phyloP scores from a whole-genome alignment of 1,284 basidiomycete genomes.

The Ceratobasidium sp. region DNA sequence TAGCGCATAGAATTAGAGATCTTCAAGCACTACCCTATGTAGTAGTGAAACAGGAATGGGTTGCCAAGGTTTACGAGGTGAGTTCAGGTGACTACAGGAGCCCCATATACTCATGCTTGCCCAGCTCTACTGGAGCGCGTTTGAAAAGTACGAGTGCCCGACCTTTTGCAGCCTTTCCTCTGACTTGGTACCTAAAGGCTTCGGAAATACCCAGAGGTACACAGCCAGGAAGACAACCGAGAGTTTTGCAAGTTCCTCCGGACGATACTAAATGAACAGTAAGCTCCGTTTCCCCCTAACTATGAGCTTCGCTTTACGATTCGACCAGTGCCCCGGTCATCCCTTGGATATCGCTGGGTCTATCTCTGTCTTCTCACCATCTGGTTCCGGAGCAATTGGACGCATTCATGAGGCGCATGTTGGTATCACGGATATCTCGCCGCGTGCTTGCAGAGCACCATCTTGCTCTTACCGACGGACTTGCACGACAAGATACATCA shows the following conservation, averaged over 20 bases:
- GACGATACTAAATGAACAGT: slow-evolving; percentile 81
- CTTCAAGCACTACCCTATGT: slow-evolving; percentile 88
- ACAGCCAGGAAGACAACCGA: slow-evolving; percentile 78
- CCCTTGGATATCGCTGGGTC: slow-evolving; percentile 77
- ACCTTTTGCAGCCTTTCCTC: not conserved
- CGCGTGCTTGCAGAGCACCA: slow-evolving; percentile 92
- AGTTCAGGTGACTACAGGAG: slow-evolving; percentile 48
- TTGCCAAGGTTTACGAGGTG: slow-evolving; percentile 87
- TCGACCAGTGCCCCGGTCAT: slow-evolving; percentile 72
- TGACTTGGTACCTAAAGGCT: slow-evolving; percentile 61
- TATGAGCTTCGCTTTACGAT: slow-evolving; percentile 41
- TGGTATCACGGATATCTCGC: slow-evolving; percentile 88
- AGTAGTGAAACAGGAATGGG: slow-evolving; percentile 86
- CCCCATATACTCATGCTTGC: slow-evolving; percentile 15
- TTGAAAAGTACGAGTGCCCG: slow-evolving; percentile 69
- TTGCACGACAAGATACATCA: slow-evolving; percentile 54
- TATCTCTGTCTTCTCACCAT: slow-evolving; percentile 80
- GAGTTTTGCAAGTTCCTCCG: slow-evolving; percentile 79
- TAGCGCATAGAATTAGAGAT: slow-evolving; percentile 88
- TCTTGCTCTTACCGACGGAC: slow-evolving; percentile 77
- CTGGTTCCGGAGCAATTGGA: slow-evolving; percentile 83
- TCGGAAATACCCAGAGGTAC: slow-evolving; percentile 78
- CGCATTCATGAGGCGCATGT: slow-evolving; percentile 90
- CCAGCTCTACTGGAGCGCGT: slow-evolving; percentile 83
- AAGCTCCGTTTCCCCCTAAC: slow-evolving; percentile 48